Conservation (phyloP, 306 rosid genomes). For the Lathyrus oleraceus region DNA sequence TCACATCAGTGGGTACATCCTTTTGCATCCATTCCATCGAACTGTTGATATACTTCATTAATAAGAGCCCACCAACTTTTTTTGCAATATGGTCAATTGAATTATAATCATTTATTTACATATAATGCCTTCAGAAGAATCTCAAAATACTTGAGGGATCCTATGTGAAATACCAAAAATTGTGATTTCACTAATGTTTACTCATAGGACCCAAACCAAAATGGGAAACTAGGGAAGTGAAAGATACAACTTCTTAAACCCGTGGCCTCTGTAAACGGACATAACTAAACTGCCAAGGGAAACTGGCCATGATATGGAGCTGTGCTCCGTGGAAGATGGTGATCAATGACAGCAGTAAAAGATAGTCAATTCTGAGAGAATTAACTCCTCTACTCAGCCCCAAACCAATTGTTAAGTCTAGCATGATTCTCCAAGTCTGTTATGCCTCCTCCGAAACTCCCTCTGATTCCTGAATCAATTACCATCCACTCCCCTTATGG, state of each 20-base stretch:
- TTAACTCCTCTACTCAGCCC: background rate
- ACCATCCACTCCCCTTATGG: background rate
- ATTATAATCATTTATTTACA: background rate
- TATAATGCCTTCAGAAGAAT: conserved; percentile 4
- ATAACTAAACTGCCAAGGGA: background rate
- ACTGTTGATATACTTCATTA: background rate
- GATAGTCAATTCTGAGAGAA: background rate
- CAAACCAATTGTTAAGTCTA: background rate
- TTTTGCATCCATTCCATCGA: background rate
- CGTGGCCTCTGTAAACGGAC: background rate
- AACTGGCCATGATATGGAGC: background rate
- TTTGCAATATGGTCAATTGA: conserved; percentile 8
- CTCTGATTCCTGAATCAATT: background rate
- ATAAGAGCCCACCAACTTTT: conserved; percentile 5
- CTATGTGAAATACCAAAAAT: background rate
- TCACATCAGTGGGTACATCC: background rate
- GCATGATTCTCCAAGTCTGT: background rate
- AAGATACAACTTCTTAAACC: background rate
- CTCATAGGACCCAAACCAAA: background rate
- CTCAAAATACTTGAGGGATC: conserved; percentile 2
- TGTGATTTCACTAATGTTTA: conserved; percentile 5
- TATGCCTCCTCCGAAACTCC: background rate
- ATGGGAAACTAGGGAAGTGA: background rate
- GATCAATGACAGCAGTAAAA: background rate
- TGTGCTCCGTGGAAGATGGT: background rate